These are phyloP conservation scores for Chenopodium album DNA, from an alignment of 148 eudicot species.

Conservation along the genomic window DNA sequence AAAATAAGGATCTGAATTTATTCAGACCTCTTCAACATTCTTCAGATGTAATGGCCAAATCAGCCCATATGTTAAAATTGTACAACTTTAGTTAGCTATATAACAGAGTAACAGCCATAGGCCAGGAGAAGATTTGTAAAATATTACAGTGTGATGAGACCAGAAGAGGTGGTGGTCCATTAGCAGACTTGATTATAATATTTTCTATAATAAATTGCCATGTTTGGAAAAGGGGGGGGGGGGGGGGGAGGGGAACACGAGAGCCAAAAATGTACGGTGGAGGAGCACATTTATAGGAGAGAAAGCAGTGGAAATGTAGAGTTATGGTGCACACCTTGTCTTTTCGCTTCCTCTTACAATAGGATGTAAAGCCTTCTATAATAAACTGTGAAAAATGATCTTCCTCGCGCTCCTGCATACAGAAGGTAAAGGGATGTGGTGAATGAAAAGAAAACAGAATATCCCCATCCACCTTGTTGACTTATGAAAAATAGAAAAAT, in stretches of 20 bases:
- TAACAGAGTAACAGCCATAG: background rate
- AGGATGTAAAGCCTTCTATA: conserved; percentile 93
- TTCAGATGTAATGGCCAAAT: background rate
- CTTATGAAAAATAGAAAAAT: background rate
- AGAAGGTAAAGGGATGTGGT: conserved; percentile 5
- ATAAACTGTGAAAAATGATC: conserved; percentile 97
- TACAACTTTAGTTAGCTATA: background rate
- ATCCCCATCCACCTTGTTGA: background rate
- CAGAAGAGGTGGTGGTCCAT: background rate
- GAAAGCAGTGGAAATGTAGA: background rate
- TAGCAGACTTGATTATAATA: background rate
- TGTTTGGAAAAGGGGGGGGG: background rate
- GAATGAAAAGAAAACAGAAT: background rate
- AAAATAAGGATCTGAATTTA: background rate
- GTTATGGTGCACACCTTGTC: conserved; percentile 61
- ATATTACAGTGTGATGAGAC: background rate
- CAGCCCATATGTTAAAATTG: background rate
- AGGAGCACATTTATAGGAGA: background rate
- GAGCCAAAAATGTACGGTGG: background rate
- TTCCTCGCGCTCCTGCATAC: conserved; percentile 83
- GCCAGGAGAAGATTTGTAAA: background rate
- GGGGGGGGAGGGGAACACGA: background rate
- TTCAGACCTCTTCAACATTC: background rate
- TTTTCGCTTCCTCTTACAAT: conserved; percentile 93
- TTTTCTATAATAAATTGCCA: background rate